phyloP scores from a whole-genome alignment of 257 asterid species.

The Parsonsia alboflavescens region DNA sequence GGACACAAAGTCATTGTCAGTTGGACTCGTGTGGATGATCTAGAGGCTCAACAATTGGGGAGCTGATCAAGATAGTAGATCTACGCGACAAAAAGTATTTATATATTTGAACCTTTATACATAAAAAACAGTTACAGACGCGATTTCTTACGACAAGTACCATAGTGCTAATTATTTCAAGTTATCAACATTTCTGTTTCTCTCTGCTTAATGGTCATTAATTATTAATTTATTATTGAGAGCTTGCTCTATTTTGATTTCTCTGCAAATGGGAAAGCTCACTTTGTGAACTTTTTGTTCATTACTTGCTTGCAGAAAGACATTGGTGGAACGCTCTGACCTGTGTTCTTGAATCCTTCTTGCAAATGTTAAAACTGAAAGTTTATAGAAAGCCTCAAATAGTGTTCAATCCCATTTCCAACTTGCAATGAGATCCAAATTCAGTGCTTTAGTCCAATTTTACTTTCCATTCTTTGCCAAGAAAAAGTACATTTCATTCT shows the following conservation, averaged over 20 bases:
- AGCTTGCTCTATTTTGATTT: not conserved
- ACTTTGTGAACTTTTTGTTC: not conserved
- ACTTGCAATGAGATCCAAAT: conserved; percentile 22
- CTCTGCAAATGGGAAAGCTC: too few relatives aligned
- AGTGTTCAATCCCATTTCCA: not conserved
- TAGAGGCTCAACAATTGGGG: too few relatives aligned
- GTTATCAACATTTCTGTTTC: not conserved
- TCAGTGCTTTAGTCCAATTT: conserved; percentile 14
- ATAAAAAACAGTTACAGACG: too few relatives aligned
- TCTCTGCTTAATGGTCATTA: not conserved
- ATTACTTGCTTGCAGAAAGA: conserved; percentile 1
- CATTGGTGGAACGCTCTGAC: not conserved
- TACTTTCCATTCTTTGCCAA: conserved; percentile 18
- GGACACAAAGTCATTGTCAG: too few relatives aligned
- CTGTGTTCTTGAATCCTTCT: not conserved
- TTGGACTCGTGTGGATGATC: too few relatives aligned
- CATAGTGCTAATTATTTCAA: not conserved
- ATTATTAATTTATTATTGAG: not conserved
- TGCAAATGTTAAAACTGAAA: not conserved
- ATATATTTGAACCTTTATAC: too few relatives aligned
- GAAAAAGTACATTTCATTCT: conserved; percentile 13
- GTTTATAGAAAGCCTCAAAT: not conserved
- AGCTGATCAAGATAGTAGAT: too few relatives aligned
- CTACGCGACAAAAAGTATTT: too few relatives aligned
- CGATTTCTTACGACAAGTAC: too few relatives aligned